phyloP scores from a whole-genome alignment of 169 alveolate genomes.

The Miamiensis avidus region DNA sequence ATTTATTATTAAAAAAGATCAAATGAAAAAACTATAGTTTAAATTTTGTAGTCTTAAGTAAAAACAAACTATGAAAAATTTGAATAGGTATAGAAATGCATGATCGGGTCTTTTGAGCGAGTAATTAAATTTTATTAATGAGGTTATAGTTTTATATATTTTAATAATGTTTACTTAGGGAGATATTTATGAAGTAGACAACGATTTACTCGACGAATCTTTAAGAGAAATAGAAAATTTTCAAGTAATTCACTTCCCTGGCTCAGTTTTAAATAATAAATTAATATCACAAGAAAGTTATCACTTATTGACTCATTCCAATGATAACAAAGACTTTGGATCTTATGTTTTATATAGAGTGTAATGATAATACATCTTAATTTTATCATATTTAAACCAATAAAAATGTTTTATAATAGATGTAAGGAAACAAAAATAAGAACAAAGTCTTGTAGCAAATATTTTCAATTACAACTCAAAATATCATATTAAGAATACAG shows the following conservation, averaged over 20 bases:
- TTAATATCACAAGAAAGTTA: background rate
- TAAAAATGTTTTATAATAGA: too few relatives aligned
- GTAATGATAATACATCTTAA: background rate
- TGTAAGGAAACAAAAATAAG: background rate
- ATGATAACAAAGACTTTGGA: background rate
- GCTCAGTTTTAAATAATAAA: background rate
- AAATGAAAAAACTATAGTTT: too few relatives aligned
- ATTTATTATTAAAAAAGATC: too few relatives aligned
- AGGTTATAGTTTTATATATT: too few relatives aligned
- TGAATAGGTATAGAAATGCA: background rate
- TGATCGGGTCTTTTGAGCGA: background rate
- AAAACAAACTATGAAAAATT: background rate
- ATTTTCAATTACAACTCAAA: background rate
- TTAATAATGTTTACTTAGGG: background rate
- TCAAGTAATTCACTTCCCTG: background rate
- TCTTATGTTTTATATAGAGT: background rate
- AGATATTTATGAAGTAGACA: background rate
- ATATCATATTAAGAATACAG: background rate
- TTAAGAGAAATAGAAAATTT: background rate
- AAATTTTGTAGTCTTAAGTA: too few relatives aligned
- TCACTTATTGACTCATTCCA: background rate
- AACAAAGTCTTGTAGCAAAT: background rate
- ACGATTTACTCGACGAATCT: background rate
- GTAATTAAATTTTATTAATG: background rate
- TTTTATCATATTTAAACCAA: too few relatives aligned